Conservation (phyloP, 106 monocot genomes). For the Gastrodia elata region DNA sequence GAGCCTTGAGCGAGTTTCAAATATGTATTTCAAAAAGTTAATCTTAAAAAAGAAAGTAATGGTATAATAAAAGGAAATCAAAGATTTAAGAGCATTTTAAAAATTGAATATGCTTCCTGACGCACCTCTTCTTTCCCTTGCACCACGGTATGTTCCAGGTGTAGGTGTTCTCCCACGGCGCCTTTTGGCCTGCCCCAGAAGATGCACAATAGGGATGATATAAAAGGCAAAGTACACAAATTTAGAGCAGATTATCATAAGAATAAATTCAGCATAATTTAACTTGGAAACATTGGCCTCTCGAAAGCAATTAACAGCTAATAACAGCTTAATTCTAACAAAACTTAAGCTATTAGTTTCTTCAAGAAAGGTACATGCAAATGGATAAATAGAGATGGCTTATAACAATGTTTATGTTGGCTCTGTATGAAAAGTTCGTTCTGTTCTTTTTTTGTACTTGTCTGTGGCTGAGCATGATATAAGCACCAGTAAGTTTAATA, state of each 20-base stretch:
- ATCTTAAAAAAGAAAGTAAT: no score
- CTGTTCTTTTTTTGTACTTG: background rate
- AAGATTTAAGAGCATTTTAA: no score
- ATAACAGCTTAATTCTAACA: background rate
- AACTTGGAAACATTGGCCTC: background rate
- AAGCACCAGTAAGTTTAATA: background rate
- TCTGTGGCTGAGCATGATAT: background rate
- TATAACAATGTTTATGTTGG: background rate
- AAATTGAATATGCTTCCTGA: background rate
- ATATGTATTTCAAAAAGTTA: no score
- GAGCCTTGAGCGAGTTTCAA: no score
- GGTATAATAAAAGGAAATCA: no score
- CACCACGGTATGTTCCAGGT: slow-evolving; percentile 68
- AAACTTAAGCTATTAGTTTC: background rate
- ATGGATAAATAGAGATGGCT: background rate
- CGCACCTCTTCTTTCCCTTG: slow-evolving; percentile 55
- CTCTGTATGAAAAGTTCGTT: background rate
- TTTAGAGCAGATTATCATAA: background rate
- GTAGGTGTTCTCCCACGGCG: slow-evolving; percentile 75
- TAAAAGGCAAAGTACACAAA: background rate
- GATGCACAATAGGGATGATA: background rate
- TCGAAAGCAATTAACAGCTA: background rate
- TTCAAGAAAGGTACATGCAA: background rate
- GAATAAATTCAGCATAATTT: background rate
- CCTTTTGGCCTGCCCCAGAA: slow-evolving; percentile 63